Conservation (phyloP, 2,329 filamentous ascomycete species). For the Botrytis medusae region DNA sequence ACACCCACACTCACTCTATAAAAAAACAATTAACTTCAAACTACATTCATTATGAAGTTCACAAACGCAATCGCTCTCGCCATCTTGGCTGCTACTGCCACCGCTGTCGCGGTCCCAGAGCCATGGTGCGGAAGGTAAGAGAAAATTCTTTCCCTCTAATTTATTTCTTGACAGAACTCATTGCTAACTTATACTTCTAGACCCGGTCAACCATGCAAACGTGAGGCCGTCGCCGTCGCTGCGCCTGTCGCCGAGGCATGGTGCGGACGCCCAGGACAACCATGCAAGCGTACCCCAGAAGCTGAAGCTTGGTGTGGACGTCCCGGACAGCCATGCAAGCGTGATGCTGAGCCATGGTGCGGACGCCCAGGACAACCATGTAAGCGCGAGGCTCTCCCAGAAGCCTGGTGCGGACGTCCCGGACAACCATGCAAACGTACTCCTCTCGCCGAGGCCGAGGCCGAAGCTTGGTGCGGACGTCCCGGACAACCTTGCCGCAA, state of each 20-base stretch:
- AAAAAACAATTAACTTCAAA: not conserved
- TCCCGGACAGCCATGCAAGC: conserved; percentile 19
- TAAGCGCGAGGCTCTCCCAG: conserved; percentile 25
- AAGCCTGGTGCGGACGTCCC: conserved; percentile 27
- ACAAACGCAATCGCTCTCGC: conserved; percentile 20
- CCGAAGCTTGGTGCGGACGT: conserved; percentile 14
- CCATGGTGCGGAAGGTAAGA: conserved; percentile 19
- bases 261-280: conserved; percentile 18
- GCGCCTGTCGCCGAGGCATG: not conserved
- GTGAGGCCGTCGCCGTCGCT: conserved; percentile 6
- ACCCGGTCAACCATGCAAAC: conserved; percentile 20
- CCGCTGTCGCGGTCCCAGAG: conserved; percentile 19
- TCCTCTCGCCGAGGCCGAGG: conserved; percentile 24
- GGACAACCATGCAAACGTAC: conserved; percentile 20
- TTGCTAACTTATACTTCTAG: not conserved
- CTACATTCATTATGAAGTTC: conserved; percentile 24
- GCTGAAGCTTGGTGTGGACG: conserved; percentile 15
- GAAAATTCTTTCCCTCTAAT: not conserved
- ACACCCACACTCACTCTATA: not conserved
- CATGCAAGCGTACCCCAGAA: conserved; percentile 12
- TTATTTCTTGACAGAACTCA: not conserved
- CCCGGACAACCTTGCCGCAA: conserved; percentile 19
- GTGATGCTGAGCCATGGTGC: conserved; percentile 20
- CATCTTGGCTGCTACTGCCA: conserved; percentile 21
- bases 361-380: conserved; percentile 14